Base-by-base conservation (phyloP, 257 asterid genomes). In the Penstemon davidsonii region DNA sequence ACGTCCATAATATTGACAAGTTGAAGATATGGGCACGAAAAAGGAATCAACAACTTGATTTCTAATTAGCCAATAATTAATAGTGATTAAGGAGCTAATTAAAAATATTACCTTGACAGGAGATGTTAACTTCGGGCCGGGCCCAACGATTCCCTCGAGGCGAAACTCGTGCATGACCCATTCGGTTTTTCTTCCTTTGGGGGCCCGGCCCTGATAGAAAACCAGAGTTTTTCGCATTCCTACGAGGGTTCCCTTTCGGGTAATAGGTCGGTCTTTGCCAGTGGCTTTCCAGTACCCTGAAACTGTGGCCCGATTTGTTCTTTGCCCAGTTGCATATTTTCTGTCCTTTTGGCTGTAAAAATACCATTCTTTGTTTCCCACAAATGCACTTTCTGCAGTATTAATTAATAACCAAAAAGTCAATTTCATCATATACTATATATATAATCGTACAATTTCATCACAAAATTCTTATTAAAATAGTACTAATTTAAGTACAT, bases 131-230 rank as follows among this genome's bases (percentile, higher is more conserved):
- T 79, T 80, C 43, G 86, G 81, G 79, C 66, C 70, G 72, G 84
- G 71, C 62, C 68, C 55, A 62, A 44, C 50, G 80, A 78, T 8
- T 13, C 88, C 89, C 72, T 88, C 92, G 1, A 87, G 81, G 7
- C 98, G 91, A 58, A 86, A 92, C 63, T 92, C 98, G 55, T 89
- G 98, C 92, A 92, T 92, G 69, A 92, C 98, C 98, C 98, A 92
- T 0, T 86, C 90, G 4, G 84, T 86, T 76, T 92, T 92, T 37
- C 62, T 85, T 37, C 98, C 98, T 53, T 86, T 89, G 5, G 98
- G 98, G 3, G 98, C 98, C 67, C 98, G 87, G 2, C 98, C 98
- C 80, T 82, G 80, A 37, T 92, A 90, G 77, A 92, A 92, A 12
- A 92, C 98, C 9, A 92, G 72, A 1, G 98, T 92, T 75, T 92